phyloP scores from a whole-genome alignment of 2,329 filamentous ascomycete species.

The Monilinia aucupariae region DNA sequence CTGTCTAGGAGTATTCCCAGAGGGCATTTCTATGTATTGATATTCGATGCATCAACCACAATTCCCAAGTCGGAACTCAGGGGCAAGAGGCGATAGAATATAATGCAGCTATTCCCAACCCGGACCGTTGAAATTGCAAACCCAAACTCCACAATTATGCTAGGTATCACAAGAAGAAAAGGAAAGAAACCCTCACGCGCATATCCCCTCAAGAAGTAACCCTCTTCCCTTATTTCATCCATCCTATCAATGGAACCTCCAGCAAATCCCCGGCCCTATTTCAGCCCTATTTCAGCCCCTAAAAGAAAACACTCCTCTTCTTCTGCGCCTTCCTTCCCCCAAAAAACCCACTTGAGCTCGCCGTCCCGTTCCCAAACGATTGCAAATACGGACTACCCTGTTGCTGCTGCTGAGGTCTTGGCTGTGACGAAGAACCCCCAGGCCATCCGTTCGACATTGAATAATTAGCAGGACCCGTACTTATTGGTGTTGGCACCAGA shows the following conservation, averaged over 20 bases:
- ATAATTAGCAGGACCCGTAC: neutral
- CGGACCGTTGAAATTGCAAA: neutral
- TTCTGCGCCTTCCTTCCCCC: constrained; percentile 34
- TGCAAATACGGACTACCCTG: constrained; percentile 28
- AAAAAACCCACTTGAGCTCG: constrained; percentile 43
- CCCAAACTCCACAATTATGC: neutral
- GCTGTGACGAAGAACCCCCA: constrained; percentile 25
- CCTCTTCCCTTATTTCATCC: neutral
- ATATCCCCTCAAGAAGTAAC: no score
- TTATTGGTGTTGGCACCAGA: constrained; percentile 23
- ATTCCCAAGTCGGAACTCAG: no score
- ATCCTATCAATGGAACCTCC: neutral
- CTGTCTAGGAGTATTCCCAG: no score
- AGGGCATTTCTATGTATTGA: no score
- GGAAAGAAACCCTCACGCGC: neutral
- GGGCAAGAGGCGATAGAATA: neutral
- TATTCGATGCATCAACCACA: no score
- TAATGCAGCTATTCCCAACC: neutral
- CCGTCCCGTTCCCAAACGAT: constrained; percentile 30
- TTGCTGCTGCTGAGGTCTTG: constrained; percentile 15
- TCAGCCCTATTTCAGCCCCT: neutral
- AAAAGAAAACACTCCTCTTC: constrained; percentile 34
- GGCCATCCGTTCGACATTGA: neutral
- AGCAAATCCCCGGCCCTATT: neutral
- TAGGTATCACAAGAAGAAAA: neutral